Base-by-base conservation (phyloP, 164 flowering plant species). In the Amborella trichopoda region DNA sequence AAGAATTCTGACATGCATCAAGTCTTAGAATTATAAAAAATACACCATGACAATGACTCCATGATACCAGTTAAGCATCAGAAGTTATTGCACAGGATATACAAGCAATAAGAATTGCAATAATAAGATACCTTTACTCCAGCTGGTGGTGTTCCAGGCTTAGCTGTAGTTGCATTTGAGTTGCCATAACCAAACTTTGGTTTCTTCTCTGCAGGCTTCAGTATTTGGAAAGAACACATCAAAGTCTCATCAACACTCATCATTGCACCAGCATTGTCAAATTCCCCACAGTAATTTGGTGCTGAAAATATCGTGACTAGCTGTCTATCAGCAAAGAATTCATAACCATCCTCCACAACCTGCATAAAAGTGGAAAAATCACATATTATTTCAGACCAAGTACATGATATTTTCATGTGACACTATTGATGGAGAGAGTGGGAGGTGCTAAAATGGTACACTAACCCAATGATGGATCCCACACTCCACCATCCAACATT, bases 251-350 rank as follows among this genome's bases (percentile, higher is more conserved):
- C 96, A 59, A 86, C 86, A 61, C 93, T 80, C 93, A 86, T 82
- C 95, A 86, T 82, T 18, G 95, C 93, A 58, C 95, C 91, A 39
- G 83, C 81, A 61, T 86, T 86, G 45, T 85, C 83, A 67, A 81
- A 80, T 55, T 85, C 88, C 20, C 95, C 95, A 68, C 86, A 74
- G 50, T 82, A 82, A 61, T 86, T 82, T 40, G 95, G 91, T 1
- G 91, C 95, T 23, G 95, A 85, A 63, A 85, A 85, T 74, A 85
- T 71, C 17, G 91, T 85, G 27, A 86, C 95, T 27, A 86, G 91
- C 65, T 76, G 80, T 45, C 88, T 49, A 51, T 71, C 58, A 37
- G 76, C 76, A 60, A 75, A 75, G 48, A 66, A 66, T 55, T 66
- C 70, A 21, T 66, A 66, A 10, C 70, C 70, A 61, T 66, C 70